Evolutionary conservation across 805 yeast species (phyloP).

Genomic region (Martiniozyma abietophila): DNA sequence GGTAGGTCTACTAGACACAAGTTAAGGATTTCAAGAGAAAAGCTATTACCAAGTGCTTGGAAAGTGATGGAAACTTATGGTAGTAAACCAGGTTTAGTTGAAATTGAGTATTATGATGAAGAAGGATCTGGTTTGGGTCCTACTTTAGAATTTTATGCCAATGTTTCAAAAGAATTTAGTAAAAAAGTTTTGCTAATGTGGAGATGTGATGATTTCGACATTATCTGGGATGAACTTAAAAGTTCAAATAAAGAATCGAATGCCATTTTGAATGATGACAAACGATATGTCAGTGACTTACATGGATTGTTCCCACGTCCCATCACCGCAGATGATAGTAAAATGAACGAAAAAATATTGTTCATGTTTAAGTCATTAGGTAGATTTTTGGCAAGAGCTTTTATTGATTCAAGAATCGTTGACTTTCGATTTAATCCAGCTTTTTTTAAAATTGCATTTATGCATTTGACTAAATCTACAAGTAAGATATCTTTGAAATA

Average conservation of each 20-base stretch:
- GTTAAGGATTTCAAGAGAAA: slow-evolving; percentile 63
- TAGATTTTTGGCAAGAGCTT: slow-evolving; percentile 74
- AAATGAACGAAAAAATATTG: slow-evolving; percentile 26
- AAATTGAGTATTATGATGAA: slow-evolving; percentile 81
- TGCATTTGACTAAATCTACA: too few relatives aligned
- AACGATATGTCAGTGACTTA: slow-evolving; percentile 29
- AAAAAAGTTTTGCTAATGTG: slow-evolving; percentile 53
- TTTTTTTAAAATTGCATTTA: slow-evolving; percentile 61
- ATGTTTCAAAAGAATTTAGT: slow-evolving; percentile 67
- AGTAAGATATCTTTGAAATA: slow-evolving; percentile 14
- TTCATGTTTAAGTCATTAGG: slow-evolving; percentile 63
- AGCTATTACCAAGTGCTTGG: slow-evolving; percentile 65
- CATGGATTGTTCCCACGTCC: slow-evolving; percentile 75
- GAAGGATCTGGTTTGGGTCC: slow-evolving; percentile 98
- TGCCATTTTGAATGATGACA: slow-evolving; percentile 12
- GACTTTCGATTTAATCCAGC: slow-evolving; percentile 70
- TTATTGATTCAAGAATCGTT: slow-evolving; percentile 78
- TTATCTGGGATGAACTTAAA: too few relatives aligned
- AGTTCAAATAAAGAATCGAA: slow-evolving; percentile 1
- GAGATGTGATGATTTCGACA: slow-evolving; percentile 36
- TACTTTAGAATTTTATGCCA: slow-evolving; percentile 83
- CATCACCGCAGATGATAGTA: neutral
- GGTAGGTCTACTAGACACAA: slow-evolving; percentile 78
- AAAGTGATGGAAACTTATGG: slow-evolving; percentile 73
- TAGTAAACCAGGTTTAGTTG: slow-evolving; percentile 69